Conservation (phyloP, 2,329 filamentous ascomycete species). For the Fusarium sp. region DNA sequence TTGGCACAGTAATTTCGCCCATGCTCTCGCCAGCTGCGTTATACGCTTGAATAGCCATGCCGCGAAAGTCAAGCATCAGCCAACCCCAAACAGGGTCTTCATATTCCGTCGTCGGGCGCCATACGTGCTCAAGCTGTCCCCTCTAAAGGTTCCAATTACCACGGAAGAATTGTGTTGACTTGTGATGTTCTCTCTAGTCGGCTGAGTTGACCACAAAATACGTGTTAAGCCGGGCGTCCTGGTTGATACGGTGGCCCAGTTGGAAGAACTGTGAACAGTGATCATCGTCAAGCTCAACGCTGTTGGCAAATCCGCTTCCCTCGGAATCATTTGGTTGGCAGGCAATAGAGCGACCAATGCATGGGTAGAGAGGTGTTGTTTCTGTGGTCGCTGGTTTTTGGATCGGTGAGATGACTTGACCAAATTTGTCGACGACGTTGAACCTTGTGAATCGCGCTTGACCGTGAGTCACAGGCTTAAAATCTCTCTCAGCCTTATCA, state of each 20-base stretch:
- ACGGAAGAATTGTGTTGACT: background rate
- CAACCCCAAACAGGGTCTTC: background rate
- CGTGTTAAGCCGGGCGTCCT: background rate
- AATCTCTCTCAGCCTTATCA: background rate
- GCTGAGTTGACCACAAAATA: background rate
- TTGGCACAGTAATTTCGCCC: background rate
- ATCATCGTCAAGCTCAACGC: background rate
- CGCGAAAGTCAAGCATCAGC: background rate
- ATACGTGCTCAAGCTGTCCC: background rate
- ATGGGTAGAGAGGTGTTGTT: background rate
- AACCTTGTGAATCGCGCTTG: conserved; percentile 4
- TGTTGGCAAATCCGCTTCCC: background rate
- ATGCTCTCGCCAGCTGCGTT: background rate
- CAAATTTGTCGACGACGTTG: background rate
- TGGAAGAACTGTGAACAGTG: background rate
- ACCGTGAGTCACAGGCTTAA: background rate
- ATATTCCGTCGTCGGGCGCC: background rate
- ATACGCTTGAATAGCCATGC: background rate
- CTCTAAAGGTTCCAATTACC: background rate
- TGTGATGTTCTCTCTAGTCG: background rate
- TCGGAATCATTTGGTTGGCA: background rate
- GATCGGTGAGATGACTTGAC: background rate
- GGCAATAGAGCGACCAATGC: background rate
- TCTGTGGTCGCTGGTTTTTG: background rate
- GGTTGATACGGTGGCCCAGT: background rate